Base-by-base conservation (phyloP, 306 rosid species). In the Vigna nakashimae region DNA sequence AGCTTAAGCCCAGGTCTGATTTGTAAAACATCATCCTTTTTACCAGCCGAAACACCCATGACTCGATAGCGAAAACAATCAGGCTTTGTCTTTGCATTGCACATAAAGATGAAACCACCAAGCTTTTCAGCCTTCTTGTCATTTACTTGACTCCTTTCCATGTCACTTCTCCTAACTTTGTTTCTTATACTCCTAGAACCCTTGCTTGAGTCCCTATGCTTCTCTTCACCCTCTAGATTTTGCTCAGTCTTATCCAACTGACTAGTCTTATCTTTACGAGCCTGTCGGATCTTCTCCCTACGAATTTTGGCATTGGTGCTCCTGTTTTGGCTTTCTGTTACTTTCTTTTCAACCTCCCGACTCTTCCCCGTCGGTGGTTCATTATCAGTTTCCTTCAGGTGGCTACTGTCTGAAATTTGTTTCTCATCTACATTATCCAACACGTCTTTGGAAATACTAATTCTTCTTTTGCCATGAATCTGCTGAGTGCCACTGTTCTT, bases 71-170 rank as follows among this genome's bases (percentile, higher is more conserved):
- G 85, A 68, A 91, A 92, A 87, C 98, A 92, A 84, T 92, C 98
- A 30, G 98, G 98, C 81, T 89, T 95, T 42, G 98, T 92, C 83
- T 91, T 95, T 79, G 88, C 84, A 73, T 79, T 95, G 91, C 98
- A 95, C 98, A 95, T 89, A 87, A 95, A 95, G 85, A 95, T 95
- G 73, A 88, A 69, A 71, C 98, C 98, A 71, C 93, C 98, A 67
- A 87, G 82, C 45, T 80, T 92, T 84, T 91, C 97, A 45, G 78
- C 78, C 66, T 43, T 79, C 46, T 36, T 70, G 53, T 78, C 87
- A 20, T 64, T 73, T 9, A 56, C 65, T 55, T 14, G 77, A 72
- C 38, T 68, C 65, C 79, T 89, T 38, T 69, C 83, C 28, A 3
- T 52, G 49, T 67, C 79, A 36, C 70, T 82, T 40, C 3, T 49